phyloP scores from a whole-genome alignment of 345 rosid species.

The Gossypium thurberi region DNA sequence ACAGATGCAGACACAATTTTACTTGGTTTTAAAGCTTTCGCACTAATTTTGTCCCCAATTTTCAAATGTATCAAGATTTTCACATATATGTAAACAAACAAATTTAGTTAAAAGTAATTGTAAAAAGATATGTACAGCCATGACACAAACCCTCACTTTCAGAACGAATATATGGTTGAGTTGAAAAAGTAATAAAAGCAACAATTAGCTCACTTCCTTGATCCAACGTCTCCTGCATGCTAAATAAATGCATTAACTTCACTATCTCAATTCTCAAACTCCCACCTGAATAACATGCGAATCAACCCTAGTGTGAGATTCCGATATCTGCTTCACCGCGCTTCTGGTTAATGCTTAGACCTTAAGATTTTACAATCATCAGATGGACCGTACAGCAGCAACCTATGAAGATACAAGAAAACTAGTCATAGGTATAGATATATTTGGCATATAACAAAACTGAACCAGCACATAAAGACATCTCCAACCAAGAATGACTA shows the following conservation, averaged over 20 bases:
- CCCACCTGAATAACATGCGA: neutral
- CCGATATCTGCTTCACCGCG: neutral
- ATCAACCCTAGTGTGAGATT: neutral
- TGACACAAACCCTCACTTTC: neutral
- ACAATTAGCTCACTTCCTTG: slow-evolving; percentile 18
- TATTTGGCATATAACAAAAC: neutral
- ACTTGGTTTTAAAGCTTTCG: too few relatives aligned
- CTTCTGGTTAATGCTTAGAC: neutral
- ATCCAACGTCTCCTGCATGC: slow-evolving; percentile 45
- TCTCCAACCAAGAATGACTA: slow-evolving; percentile 15
- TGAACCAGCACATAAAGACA: neutral
- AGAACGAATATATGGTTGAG: neutral
- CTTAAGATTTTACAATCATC: neutral
- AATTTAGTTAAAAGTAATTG: neutral
- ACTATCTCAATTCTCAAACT: neutral
- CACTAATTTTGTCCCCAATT: too few relatives aligned
- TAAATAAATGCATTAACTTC: neutral
- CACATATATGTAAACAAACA: too few relatives aligned
- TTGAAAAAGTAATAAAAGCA: neutral
- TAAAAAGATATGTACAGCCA: neutral
- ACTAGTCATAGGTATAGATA: neutral
- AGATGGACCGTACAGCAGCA: neutral
- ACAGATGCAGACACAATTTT: too few relatives aligned
- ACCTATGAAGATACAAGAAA: neutral
- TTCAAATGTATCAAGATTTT: too few relatives aligned